Conservation (phyloP, 2,329 filamentous ascomycete genomes). For the Epicoccum nigrum region DNA sequence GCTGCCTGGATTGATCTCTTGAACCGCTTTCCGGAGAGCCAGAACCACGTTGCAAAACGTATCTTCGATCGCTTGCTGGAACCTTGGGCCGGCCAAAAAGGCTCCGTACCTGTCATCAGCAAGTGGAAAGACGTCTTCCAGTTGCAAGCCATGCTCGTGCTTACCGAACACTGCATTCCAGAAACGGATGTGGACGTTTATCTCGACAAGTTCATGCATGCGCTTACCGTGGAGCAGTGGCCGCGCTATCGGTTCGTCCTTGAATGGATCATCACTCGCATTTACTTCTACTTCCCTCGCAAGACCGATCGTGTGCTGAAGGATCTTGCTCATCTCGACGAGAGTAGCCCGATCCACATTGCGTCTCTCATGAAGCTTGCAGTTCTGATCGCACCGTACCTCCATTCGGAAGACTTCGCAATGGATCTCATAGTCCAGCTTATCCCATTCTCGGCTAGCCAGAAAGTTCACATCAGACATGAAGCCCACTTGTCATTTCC, state of each 20-base stretch:
- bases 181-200: conserved; percentile 38
- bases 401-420: conserved; percentile 48
- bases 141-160: conserved; percentile 54
- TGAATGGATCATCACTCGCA: conserved; percentile 56
- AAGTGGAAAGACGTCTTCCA: conserved; percentile 58
- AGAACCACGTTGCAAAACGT: conserved; percentile 29
- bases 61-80: conserved; percentile 48
- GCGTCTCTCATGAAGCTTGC: conserved; percentile 57
- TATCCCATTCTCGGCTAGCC: conserved; percentile 53
- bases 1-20: conserved; percentile 55
- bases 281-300: conserved; percentile 46
- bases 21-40: conserved; percentile 43
- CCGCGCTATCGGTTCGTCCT: conserved; percentile 56
- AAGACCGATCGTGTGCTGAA: conserved; percentile 44
- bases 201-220: conserved; percentile 47
- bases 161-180: conserved; percentile 47
- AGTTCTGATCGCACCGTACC: conserved; percentile 49
- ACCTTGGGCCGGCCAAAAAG: conserved; percentile 53
- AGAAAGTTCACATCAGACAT: conserved; percentile 60
- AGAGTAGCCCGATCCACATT: conserved; percentile 55
- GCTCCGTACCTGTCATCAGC: conserved; percentile 52
- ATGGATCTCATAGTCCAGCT: conserved; percentile 50
- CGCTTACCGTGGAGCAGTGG: conserved; percentile 54
- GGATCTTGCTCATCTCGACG: conserved; percentile 49
- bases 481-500: conserved; percentile 59